Evolutionary conservation across 2,329 filamentous ascomycete genomes (phyloP), one percentile per base, ranked within the genome.

Genomic region (Aspergillus intermedius): DNA sequence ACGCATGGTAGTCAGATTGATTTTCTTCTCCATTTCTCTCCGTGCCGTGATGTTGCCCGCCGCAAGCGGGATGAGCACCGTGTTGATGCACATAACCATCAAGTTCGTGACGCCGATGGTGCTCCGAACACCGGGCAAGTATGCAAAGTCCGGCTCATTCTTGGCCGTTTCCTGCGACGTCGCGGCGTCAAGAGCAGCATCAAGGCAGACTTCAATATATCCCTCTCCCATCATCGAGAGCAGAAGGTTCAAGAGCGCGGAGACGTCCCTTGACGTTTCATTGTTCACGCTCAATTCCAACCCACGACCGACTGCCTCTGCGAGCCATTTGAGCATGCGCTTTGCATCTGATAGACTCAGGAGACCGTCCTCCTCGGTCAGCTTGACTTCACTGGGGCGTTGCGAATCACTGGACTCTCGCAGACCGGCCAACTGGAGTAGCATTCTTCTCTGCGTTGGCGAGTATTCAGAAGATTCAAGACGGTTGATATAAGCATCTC

Each of bases 281-380:
- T 80, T 86, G 45, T 84, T 84, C 21, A 88, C 86, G 21, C 88
- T 90, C n/a, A 98, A 77, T 67, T 98, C 93, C 8, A 98, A 77
- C 0, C 90, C 89, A 54, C 93, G 80, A 35, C 93, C 87, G 21
- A 98, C 91, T 53, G 88, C 90, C 74, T 98, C 93, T 2, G 93
- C 93, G 37, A 98, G 75, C 93, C 93, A 98, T 65, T 88, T 94
- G 51, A 98, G 79, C 91, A 98, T 98, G 49, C 93, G 82, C 72
- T 97, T 97, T n/a, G 91, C 88, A 65, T 87, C 90, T n/a, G 82
- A 77, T 4, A 94, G 76, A 57, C 84, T 91, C 22, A 97, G 74
- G 49, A 83, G 77, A 30, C 93, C 93, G 61, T 98, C 91, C 62
- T 91, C 84, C 51, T 97, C 93, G 0, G 86, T 84, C 28, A 97